A percentile compares a stretch with the other conserved stretches of the same genome.
These are phyloP conservation scores for Ostreobium quekettii DNA, from an alignment of 139 green algal genomes.

Conservation along the genomic window DNA sequence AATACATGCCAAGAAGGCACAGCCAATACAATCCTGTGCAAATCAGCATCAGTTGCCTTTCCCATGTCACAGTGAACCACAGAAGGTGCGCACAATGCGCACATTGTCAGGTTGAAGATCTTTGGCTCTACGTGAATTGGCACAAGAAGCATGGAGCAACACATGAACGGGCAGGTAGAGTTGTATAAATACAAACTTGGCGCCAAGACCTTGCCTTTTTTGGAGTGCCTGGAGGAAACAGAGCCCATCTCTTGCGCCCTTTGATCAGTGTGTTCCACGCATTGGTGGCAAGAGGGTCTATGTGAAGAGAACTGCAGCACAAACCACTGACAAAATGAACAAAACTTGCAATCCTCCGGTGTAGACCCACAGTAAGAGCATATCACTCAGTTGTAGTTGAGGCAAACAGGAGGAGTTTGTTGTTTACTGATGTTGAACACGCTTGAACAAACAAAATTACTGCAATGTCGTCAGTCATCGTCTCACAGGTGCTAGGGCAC, in stretches of 20 bases:
- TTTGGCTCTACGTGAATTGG: neutral
- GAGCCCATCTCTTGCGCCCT: slow-evolving; percentile 70
- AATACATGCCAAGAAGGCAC: neutral
- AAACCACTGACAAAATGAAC: neutral
- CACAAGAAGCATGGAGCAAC: neutral
- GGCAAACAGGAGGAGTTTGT: neutral
- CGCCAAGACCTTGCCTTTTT: slow-evolving; percentile 2
- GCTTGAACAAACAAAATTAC: neutral
- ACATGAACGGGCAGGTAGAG: neutral
- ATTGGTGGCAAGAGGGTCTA: slow-evolving; percentile 74
- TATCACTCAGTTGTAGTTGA: neutral
- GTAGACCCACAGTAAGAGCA: neutral
- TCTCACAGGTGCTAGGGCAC: neutral
- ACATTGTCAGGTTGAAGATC: neutral
- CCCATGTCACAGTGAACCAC: neutral
- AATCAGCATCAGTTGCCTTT: neutral
- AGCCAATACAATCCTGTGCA: neutral
- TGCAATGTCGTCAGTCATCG: neutral
- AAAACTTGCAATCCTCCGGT: neutral
- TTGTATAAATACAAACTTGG: too few relatives aligned
- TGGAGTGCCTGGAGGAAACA: slow-evolving; percentile 56
- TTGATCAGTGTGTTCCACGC: slow-evolving; percentile 78
- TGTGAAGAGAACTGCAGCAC: slow-evolving; percentile 46
- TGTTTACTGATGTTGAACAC: neutral
- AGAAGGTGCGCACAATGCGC: neutral